Evolutionary conservation across 2,329 filamentous ascomycete species (phyloP).

Genomic region (Talaromyces piceae): DNA sequence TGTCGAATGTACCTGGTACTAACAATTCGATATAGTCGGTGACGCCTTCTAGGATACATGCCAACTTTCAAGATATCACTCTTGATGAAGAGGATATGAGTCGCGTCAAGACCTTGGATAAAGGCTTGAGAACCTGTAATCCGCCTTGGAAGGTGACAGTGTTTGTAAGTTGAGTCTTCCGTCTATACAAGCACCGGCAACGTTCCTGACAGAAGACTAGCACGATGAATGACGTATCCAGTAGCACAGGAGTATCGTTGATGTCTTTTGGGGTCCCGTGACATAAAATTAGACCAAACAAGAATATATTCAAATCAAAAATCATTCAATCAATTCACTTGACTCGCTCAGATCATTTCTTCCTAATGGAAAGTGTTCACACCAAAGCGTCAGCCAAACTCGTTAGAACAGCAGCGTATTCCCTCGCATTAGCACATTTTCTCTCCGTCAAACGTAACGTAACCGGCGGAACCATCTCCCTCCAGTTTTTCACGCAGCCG

Average conservation of each 20-base stretch:
- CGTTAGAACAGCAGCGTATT: not conserved
- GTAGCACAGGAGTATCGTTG: not conserved
- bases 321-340: not conserved
- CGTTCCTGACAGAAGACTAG: not conserved
- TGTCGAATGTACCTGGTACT: not conserved
- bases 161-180: not conserved
- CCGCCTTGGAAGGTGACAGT: not conserved
- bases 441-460: not conserved
- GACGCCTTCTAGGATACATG: not conserved
- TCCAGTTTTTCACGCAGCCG: not conserved
- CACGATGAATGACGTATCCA: not conserved
- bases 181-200: not conserved
- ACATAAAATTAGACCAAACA: not conserved
- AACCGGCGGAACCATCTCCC: conserved; percentile 1
- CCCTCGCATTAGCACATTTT: not conserved
- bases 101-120: not conserved
- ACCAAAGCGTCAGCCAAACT: not conserved
- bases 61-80: not conserved
- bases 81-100: not conserved
- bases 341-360: not conserved
- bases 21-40: not conserved
- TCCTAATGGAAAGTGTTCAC: not conserved
- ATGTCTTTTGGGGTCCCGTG: too few relatives aligned
- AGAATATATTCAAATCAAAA: not conserved
- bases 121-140: not conserved